Percentiles rank a stretch among this genome's conserved stretches.
Conservation (phyloP, 2,329 filamentous ascomycete genomes). For the Decorospora gaudefroyi region DNA sequence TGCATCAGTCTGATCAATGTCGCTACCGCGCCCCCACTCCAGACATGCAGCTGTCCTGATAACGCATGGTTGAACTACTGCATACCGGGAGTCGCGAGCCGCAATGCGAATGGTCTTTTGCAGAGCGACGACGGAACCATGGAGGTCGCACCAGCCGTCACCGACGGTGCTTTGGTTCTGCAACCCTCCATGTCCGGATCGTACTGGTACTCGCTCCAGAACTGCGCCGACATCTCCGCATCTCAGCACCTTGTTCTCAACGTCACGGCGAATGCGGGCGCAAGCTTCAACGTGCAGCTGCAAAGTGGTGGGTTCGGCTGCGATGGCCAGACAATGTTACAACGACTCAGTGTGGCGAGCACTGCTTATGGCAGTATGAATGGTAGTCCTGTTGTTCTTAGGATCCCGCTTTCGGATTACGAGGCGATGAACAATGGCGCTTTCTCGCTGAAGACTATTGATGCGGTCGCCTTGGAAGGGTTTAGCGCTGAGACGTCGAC, state of each 20-base stretch:
- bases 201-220: conserved; percentile 15
- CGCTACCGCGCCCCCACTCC: not conserved
- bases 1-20: conserved; percentile 10
- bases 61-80: conserved; percentile 16
- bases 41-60: conserved; percentile 3
- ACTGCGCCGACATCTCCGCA: conserved; percentile 4
- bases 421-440: conserved; percentile 1
- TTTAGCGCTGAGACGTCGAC: conserved; percentile 5
- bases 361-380: conserved; percentile 6
- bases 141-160: conserved; percentile 3
- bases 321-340: conserved; percentile 1
- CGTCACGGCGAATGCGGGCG: conserved; percentile 8
- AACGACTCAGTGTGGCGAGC: conserved; percentile 6
- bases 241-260: conserved; percentile 5
- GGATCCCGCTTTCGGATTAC: conserved; percentile 8
- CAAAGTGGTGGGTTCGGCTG: conserved; percentile 8
- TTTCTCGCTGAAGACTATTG: conserved; percentile 7
- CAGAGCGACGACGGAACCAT: conserved; percentile 16
- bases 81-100: not conserved
- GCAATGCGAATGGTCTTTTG: conserved; percentile 5
- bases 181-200: conserved; percentile 10
- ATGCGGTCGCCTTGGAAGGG: conserved; percentile 7
- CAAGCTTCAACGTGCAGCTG: conserved; percentile 11
- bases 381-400: conserved; percentile 6
- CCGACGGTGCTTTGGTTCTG: conserved; percentile 4